Evolutionary conservation across 2,329 filamentous ascomycete genomes (phyloP).

Genomic region (Colletotrichum tofieldiae): DNA sequence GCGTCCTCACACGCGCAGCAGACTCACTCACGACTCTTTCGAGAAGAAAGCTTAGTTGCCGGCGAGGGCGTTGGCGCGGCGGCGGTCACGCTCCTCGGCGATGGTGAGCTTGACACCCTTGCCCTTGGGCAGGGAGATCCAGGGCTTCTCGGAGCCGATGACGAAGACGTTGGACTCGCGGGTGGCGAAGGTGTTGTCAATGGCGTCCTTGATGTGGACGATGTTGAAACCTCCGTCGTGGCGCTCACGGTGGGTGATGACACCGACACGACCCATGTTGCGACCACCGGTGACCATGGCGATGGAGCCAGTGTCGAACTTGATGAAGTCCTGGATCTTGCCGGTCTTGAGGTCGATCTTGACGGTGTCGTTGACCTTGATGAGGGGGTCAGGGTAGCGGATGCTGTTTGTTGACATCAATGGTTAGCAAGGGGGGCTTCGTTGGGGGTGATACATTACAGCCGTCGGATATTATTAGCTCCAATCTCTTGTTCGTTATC

Average conservation of each 20-base stretch:
- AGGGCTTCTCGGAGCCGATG: conserved; percentile 98
- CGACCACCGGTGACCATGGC: conserved; percentile 99
- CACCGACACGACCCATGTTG: conserved; percentile 99
- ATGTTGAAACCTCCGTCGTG: conserved; percentile 99
- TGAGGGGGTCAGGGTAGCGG: conserved; percentile 97
- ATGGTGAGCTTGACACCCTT: conserved; percentile 99
- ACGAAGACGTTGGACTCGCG: conserved; percentile 99
- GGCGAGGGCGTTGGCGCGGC: conserved; percentile 76
- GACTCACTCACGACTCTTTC: conserved; percentile 33
- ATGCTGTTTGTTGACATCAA: conserved; percentile 78
- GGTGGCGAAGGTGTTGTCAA: conserved; percentile 99
- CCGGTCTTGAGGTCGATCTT: conserved; percentile 98
- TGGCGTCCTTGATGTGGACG: conserved; percentile 99
- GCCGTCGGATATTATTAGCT: conserved; percentile 62
- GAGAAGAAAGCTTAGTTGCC: conserved; percentile 61
- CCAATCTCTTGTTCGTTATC: conserved; percentile 47
- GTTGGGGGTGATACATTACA: conserved; percentile 62
- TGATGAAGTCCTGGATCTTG: conserved; percentile 98
- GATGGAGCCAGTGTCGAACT: conserved; percentile 98
- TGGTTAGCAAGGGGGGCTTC: conserved; percentile 57
- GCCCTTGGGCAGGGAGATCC: conserved; percentile 99
- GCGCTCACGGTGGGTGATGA: conserved; percentile 99
- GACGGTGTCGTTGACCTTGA: conserved; percentile 99
- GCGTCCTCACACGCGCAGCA: conserved; percentile 23
- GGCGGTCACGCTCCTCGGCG: conserved; percentile 98